Base-by-base conservation (phyloP, 225 moss, liverwort and hornwort genomes). In the Polytrichum formosum region DNA sequence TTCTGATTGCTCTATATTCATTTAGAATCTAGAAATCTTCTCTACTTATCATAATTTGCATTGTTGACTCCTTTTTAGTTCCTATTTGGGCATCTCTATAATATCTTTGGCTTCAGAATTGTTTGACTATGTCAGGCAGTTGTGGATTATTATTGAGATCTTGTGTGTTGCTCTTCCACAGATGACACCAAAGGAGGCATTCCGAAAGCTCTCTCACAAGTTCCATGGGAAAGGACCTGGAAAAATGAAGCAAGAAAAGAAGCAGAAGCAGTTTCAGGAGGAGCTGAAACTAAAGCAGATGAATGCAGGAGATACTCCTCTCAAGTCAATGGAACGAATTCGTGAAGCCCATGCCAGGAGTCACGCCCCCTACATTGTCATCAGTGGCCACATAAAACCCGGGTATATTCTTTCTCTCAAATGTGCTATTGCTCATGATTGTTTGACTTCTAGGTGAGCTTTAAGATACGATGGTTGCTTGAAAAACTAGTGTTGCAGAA, bases 161-260 rank as follows among this genome's bases (percentile, higher is more conserved):
- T 46, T 13, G 46, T 46, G 13, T 46, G 46, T 13, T 37, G 37
- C 37, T 46, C 46, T 46, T 46, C 46, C 16, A 46, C 88, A 98
- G 97, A 98, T 98, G 98, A 98, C 98, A 19, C 98, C 98, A 6
- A 98, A 98, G 85, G 98, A 98, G 87, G 98, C 98, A 61, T 98
- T 98, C 74, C 91, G 98, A 66, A 98, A 93, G 84, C 92, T 98
- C 53, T 98, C 98, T 29, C 98, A 98, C 80, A 98, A 98, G 74
- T 98, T 98, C 68, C 98, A 98, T 68, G 98, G 98, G 5, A 98
- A 98, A 56, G 98, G 98, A 70, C 98, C 98, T 56, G 98, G 98
- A 55, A 98, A 98, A 76, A 98, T 94, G 94, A 98, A 98, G 85
- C 98, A 92, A 85, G 98, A 98, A 78, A 98, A 98, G 75, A 88